Conservation (phyloP, 495 filamentous ascomycete genomes). For the Aspergillus conjunctus region DNA sequence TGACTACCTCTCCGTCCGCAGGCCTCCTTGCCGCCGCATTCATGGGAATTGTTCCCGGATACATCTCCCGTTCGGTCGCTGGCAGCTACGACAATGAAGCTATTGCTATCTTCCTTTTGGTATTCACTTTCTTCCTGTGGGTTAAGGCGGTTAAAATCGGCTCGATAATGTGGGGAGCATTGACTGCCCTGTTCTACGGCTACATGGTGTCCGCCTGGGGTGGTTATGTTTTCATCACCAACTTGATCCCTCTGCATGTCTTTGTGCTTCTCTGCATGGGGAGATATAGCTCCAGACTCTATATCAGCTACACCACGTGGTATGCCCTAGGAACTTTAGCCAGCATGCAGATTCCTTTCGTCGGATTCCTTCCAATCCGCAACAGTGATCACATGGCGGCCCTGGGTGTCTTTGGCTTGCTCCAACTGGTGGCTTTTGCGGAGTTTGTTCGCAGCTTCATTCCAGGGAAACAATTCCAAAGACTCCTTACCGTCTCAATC, state of each 20-base stretch:
- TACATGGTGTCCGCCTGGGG: conserved; percentile 99
- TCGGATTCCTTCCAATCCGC: conserved; percentile 93
- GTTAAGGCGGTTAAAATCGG: conserved; percentile 97
- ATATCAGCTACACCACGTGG: conserved; percentile 97
- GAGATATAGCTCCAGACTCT: conserved; percentile 87
- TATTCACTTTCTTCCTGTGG: conserved; percentile 99
- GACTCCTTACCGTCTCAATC: conserved; percentile 75
- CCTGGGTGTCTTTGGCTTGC: conserved; percentile 90
- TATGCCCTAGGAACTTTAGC: conserved; percentile 95
- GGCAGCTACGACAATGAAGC: conserved; percentile 99
- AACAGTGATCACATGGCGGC: conserved; percentile 99
- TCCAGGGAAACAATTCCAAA: conserved; percentile 92
- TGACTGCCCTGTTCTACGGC: conserved; percentile 96
- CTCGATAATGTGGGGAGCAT: conserved; percentile 91
- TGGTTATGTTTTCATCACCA: conserved; percentile 99
- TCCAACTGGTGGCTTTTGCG: conserved; percentile 92
- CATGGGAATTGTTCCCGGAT: conserved; percentile 97
- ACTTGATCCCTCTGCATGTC: conserved; percentile 91
- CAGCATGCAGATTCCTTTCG: conserved; percentile 99
- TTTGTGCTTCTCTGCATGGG: conserved; percentile 98
- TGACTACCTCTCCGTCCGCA: conserved; percentile 87
- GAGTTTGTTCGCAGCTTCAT: conserved; percentile 86
- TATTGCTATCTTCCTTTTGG: conserved; percentile 97
- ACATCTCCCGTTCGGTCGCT: conserved; percentile 96
- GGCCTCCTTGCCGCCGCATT: conserved; percentile 93